Base-by-base conservation (phyloP, 192 early-diverging fungal species). In the Haplosporangium gracile region DNA sequence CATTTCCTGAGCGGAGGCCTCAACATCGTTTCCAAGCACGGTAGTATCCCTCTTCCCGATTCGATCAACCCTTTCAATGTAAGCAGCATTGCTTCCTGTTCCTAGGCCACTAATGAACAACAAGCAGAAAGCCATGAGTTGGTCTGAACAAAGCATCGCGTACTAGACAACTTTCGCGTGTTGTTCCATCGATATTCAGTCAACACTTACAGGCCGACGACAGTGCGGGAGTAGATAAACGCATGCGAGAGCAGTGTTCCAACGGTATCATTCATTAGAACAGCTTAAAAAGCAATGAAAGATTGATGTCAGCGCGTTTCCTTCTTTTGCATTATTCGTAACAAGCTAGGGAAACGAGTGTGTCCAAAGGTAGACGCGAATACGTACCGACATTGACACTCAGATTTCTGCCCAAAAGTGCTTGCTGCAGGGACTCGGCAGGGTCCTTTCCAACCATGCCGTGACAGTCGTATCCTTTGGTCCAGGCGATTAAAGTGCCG, bases 181-280 rank as follows among this genome's bases (percentile, higher is more conserved):
- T 60, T 36, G 38, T 60, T 15, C 13, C 11, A 51, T 51, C 18
- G 1, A 22, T 13, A 13, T 6, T 18, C 6, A 7, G 29, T 8
- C 34, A 20, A 43, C 40, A 63, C 75, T 47, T 65, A 77, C 75
- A 97, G 92, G 74, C 96, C 97, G 86, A 96, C 90, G 79, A 93
- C 75, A 39, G 97, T 96, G 53, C 91, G 84, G 10, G 97, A 93
- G 74, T 95, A 85, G 32, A 86, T 78, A 91, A 97, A 98, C 8
- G 95, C 95, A 78, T 97, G 94, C 68, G 96, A 92, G 63, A 98
- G 92, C 69, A 98, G 87, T 1, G 97, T 97, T 20, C 98, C 98
- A 2, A 98, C 97, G 0, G 98, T 99, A 87, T 99, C 97, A 87
- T 99, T 99, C 36, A 99, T 93, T 15, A 98, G 89, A n/a, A 96